A percentile compares a stretch with the other conserved stretches of the same genome.
phyloP scores from a whole-genome alignment of 257 asterid genomes.

The Solanum chiquidenum region DNA sequence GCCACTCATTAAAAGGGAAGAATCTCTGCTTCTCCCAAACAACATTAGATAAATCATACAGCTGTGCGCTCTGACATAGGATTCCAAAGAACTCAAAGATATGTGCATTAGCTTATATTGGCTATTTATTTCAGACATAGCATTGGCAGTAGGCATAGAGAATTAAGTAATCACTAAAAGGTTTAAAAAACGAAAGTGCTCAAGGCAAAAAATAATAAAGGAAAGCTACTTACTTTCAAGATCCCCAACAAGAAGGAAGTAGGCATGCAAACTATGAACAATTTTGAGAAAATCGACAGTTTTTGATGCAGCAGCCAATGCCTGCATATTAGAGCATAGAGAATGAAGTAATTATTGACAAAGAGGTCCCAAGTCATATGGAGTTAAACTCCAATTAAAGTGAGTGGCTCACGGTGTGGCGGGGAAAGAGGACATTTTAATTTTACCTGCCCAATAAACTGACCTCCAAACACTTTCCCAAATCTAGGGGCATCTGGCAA shows the following conservation, averaged over 20 bases:
- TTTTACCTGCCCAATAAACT: conserved; percentile 90
- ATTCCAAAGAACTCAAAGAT: neutral
- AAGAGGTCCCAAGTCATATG: conserved; percentile 4
- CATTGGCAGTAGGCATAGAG: neutral
- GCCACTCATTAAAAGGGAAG: neutral
- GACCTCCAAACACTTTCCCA: conserved; percentile 96
- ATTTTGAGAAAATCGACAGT: conserved; percentile 91
- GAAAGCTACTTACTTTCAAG: conserved; percentile 49
- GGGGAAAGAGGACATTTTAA: conserved; percentile 1
- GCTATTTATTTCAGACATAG: neutral
- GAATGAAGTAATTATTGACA: neutral
- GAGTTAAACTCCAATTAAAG: neutral
- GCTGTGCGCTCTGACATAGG: neutral
- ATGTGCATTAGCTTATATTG: neutral
- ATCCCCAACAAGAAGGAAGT: conserved; percentile 88
- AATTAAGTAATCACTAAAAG: neutral
- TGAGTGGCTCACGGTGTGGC: neutral
- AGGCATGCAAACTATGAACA: conserved; percentile 86
- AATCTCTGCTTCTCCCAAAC: neutral
- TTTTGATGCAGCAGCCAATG: conserved; percentile 94
- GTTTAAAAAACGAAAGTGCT: neutral
- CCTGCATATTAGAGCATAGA: conserved; percentile 39
- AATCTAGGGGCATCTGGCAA: conserved; percentile 93
- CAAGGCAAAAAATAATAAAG: neutral
- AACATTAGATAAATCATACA: neutral